phyloP scores from a whole-genome alignment of 495 filamentous ascomycete species.

The Chaetomium fimeti region DNA sequence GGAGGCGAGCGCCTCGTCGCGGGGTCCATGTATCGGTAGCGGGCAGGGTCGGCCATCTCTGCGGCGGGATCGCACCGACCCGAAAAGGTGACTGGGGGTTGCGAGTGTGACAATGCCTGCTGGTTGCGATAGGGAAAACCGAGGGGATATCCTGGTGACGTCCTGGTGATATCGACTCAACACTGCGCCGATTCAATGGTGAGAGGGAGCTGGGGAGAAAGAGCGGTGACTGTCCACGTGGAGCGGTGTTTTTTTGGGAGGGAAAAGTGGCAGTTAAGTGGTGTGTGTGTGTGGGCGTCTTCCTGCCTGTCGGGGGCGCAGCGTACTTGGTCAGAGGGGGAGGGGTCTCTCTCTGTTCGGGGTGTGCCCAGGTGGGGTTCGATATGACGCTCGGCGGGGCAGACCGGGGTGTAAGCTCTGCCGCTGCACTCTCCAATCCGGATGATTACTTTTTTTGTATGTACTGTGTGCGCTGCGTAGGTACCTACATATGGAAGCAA shows the following conservation, averaged over 20 bases:
- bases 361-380: slow-evolving; percentile 22
- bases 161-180: neutral
- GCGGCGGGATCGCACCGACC: slow-evolving; percentile 10
- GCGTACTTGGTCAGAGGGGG: slow-evolving; percentile 7
- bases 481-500: neutral
- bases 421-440: neutral
- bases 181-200: neutral
- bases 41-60: slow-evolving; percentile 44
- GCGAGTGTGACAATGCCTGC: slow-evolving; percentile 7
- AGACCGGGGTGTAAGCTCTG: slow-evolving; percentile 6
- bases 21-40: slow-evolving; percentile 36
- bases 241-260: slow-evolving; percentile 14
- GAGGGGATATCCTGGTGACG: neutral
- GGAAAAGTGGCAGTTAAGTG: slow-evolving; percentile 13
- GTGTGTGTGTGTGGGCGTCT: slow-evolving; percentile 10
- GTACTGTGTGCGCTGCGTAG: neutral
- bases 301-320: slow-evolving; percentile 25
- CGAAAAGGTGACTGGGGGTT: neutral
- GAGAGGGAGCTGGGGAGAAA: slow-evolving; percentile 1
- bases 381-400: slow-evolving; percentile 15
- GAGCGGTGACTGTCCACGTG: slow-evolving; percentile 19
- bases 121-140: neutral
- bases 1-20: slow-evolving; percentile 45
- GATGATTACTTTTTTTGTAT: neutral
- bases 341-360: neutral